These are phyloP conservation scores for Fusarium sacchari DNA, from an alignment of 2,329 filamentous ascomycete species.

Conservation along the genomic window DNA sequence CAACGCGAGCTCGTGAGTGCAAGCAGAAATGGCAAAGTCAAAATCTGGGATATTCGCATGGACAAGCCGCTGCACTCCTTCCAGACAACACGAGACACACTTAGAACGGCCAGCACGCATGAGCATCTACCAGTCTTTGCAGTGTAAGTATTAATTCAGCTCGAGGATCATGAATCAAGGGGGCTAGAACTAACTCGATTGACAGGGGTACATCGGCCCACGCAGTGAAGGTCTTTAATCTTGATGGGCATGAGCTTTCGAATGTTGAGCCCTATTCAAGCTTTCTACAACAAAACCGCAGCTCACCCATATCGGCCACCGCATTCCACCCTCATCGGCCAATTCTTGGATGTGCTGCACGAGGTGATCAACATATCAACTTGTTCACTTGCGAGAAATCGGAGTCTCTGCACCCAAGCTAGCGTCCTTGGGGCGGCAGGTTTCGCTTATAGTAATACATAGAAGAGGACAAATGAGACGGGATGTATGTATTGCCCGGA, in stretches of 20 bases:
- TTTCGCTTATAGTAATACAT: slow-evolving; percentile 26
- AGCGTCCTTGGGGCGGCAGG: slow-evolving; percentile 38
- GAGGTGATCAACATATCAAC: slow-evolving; percentile 91
- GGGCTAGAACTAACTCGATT: slow-evolving; percentile 42
- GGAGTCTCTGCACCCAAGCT: slow-evolving; percentile 48
- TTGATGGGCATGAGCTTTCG: slow-evolving; percentile 81
- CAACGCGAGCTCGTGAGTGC: slow-evolving; percentile 91
- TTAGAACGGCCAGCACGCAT: slow-evolving; percentile 89
- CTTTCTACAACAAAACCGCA: slow-evolving; percentile 83
- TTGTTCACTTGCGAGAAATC: slow-evolving; percentile 77
- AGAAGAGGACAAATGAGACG: not conserved
- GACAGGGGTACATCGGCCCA: slow-evolving; percentile 86
- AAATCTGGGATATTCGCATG: slow-evolving; percentile 95
- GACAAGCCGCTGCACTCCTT: slow-evolving; percentile 79
- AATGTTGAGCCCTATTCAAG: slow-evolving; percentile 90
- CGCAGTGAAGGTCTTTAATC: slow-evolving; percentile 91
- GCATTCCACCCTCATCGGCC: slow-evolving; percentile 96
- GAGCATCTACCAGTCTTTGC: slow-evolving; percentile 97
- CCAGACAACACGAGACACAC: slow-evolving; percentile 77
- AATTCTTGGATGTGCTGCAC: slow-evolving; percentile 86
- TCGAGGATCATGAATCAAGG: not conserved
- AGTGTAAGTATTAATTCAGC: slow-evolving; percentile 68
- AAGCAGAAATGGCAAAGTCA: slow-evolving; percentile 91
- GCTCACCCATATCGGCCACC: slow-evolving; percentile 84
- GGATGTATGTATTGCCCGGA: slow-evolving; percentile 10